Evolutionary conservation across 768 basidiomycete species (phyloP).

Genomic region (Gyrodon lividus): DNA sequence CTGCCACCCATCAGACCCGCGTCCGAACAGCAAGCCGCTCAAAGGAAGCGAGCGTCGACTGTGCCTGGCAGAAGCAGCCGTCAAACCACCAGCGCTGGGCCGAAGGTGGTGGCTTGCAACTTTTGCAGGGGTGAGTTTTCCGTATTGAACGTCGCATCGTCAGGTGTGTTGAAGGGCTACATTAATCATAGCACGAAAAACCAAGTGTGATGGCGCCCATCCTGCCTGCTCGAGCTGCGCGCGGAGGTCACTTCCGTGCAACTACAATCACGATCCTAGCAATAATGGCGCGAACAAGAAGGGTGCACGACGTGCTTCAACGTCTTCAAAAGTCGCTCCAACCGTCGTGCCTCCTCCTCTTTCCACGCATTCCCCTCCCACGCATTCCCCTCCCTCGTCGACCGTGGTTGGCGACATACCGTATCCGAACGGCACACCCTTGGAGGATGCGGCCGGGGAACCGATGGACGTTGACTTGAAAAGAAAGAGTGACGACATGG

Average conservation of each 20-base stretch:
- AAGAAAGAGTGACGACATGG: constrained; percentile 55
- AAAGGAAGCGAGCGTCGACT: constrained; percentile 68
- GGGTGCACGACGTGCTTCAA: constrained; percentile 50
- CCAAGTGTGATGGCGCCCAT: constrained; percentile 85
- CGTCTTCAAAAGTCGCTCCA: constrained; percentile 41
- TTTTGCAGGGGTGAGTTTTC: constrained; percentile 73
- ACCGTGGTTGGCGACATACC: constrained; percentile 34
- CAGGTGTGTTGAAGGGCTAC: constrained; percentile 6
- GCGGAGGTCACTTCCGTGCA: constrained; percentile 72
- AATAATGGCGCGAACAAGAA: constrained; percentile 34
- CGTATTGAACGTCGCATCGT: background rate
- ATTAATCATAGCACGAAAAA: constrained; percentile 67
- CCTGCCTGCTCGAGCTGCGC: constrained; percentile 83
- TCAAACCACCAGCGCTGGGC: constrained; percentile 64
- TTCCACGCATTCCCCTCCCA: constrained; percentile 49
- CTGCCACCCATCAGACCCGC: constrained; percentile 65
- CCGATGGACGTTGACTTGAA: constrained; percentile 59
- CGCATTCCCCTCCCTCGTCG: constrained; percentile 51
- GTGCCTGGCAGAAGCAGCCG: constrained; percentile 62
- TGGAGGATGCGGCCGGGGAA: constrained; percentile 40
- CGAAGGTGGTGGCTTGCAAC: constrained; percentile 87
- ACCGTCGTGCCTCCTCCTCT: constrained; percentile 28
- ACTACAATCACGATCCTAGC: constrained; percentile 69
- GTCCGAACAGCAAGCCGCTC: constrained; percentile 64
- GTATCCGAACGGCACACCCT: constrained; percentile 35